A percentile compares a stretch with the other conserved stretches of the same genome.
phyloP scores from a whole-genome alignment of 2,329 filamentous ascomycete genomes.

The Aphanocladium album region DNA sequence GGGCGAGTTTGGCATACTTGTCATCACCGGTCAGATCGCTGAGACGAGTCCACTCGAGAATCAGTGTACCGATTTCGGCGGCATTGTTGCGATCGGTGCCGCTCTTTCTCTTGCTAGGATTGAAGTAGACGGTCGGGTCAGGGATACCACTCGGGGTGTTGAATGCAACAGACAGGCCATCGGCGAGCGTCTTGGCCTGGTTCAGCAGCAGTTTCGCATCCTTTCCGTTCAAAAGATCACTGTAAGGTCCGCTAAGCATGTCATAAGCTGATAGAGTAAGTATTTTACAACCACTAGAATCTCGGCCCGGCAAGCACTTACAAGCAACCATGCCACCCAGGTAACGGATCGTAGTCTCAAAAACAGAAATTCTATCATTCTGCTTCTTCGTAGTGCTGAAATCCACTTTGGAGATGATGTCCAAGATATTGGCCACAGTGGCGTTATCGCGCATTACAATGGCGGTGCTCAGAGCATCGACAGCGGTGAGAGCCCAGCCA shows the following conservation, averaged over 20 bases:
- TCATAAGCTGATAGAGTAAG: constrained; percentile 50
- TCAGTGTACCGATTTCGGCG: constrained; percentile 70
- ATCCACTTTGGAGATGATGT: constrained; percentile 65
- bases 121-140: constrained; percentile 61
- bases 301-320: constrained; percentile 19
- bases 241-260: constrained; percentile 63
- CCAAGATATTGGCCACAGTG: constrained; percentile 65
- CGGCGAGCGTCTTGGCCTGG: constrained; percentile 65
- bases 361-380: constrained; percentile 61
- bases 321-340: constrained; percentile 74
- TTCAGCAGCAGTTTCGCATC: constrained; percentile 47
- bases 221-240: constrained; percentile 47
- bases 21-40: constrained; percentile 67
- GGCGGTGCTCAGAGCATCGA: constrained; percentile 77
- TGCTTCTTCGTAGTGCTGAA: constrained; percentile 52
- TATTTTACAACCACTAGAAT: neutral
- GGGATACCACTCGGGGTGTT: constrained; percentile 71
- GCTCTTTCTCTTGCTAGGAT: constrained; percentile 42
- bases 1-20: constrained; percentile 61
- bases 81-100: constrained; percentile 60
- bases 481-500: constrained; percentile 77
- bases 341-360: constrained; percentile 89
- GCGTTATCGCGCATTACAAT: constrained; percentile 68
- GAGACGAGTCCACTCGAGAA: constrained; percentile 79
- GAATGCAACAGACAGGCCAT: constrained; percentile 72